These are phyloP conservation scores for Xylaria sp. DNA, from an alignment of 495 filamentous ascomycete genomes.

Conservation along the genomic window DNA sequence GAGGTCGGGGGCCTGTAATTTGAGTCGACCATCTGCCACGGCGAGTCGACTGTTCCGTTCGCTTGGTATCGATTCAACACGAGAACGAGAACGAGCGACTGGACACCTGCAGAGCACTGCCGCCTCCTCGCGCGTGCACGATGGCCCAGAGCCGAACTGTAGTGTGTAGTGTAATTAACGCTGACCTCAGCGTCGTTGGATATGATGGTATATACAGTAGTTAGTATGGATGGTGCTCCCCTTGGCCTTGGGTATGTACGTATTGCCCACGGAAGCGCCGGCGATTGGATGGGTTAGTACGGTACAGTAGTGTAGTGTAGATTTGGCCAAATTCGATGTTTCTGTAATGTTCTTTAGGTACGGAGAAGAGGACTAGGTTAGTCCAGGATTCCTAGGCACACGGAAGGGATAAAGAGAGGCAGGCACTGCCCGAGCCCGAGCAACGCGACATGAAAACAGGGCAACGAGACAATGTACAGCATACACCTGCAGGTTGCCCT, in stretches of 20 bases:
- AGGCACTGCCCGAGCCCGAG: neutral
- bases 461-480: neutral
- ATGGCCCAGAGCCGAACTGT: neutral
- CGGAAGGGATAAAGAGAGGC: neutral
- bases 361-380: neutral
- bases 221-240: no score
- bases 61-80: slow-evolving; percentile 23
- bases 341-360: neutral
- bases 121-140: slow-evolving; percentile 3
- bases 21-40: slow-evolving; percentile 30
- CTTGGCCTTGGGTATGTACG: no score
- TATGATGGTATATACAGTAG: slow-evolving; percentile 7
- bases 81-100: slow-evolving; percentile 20
- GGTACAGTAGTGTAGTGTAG: no score
- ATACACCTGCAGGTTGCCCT: neutral
- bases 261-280: slow-evolving; percentile 19
- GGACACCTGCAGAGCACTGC: slow-evolving; percentile 6
- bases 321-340: neutral
- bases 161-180: no score
- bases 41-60: neutral
- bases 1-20: slow-evolving; percentile 38
- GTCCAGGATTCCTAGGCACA: slow-evolving; percentile 6
- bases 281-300: neutral
- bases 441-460: slow-evolving; percentile 13
- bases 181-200: slow-evolving; percentile 13